These are phyloP conservation scores for Kockovaella imperatae DNA, from an alignment of 768 basidiomycete genomes.

Conservation along the genomic window DNA sequence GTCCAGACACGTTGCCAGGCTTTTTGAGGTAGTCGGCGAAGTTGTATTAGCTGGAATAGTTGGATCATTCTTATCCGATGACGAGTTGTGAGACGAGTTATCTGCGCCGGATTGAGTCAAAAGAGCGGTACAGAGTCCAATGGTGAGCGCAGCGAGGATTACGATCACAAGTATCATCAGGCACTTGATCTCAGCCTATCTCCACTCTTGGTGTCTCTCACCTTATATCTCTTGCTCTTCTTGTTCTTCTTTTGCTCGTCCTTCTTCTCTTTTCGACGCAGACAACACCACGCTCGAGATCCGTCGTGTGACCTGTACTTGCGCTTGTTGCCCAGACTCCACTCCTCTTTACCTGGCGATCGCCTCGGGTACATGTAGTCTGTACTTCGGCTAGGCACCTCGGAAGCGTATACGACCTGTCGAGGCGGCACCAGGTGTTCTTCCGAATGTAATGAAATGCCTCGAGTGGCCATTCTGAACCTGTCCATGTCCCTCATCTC, in stretches of 20 bases:
- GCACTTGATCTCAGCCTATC: not conserved
- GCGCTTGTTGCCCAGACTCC: slow-evolving; percentile 1
- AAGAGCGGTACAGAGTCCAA: slow-evolving; percentile 1
- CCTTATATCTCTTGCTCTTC: slow-evolving; percentile 20
- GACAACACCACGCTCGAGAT: slow-evolving; percentile 4
- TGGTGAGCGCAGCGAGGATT: not conserved
- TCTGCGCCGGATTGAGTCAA: not conserved
- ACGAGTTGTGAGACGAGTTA: not conserved
- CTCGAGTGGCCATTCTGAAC: slow-evolving; percentile 10
- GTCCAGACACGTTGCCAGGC: slow-evolving; percentile 1
- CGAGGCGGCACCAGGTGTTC: not conserved
- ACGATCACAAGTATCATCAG: not conserved
- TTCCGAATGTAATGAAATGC: slow-evolving; percentile 4
- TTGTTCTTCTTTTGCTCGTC: slow-evolving; percentile 18
- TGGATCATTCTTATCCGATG: slow-evolving; percentile 2
- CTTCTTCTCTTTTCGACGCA: slow-evolving; percentile 6
- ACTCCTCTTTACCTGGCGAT: slow-evolving; percentile 15
- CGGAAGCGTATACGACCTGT: slow-evolving; percentile 1
- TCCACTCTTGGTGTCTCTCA: too few species aligned
- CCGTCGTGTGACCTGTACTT: slow-evolving; percentile 4
- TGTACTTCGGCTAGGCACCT: slow-evolving; percentile 4
- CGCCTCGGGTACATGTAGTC: slow-evolving; percentile 3
- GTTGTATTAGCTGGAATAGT: slow-evolving; percentile 14
- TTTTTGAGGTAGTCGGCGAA: slow-evolving; percentile 9
- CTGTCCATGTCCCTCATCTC: slow-evolving; percentile 30